Base-by-base conservation (phyloP, 371 early-diverging fungal genomes). In the Mortierella sp. region DNA sequence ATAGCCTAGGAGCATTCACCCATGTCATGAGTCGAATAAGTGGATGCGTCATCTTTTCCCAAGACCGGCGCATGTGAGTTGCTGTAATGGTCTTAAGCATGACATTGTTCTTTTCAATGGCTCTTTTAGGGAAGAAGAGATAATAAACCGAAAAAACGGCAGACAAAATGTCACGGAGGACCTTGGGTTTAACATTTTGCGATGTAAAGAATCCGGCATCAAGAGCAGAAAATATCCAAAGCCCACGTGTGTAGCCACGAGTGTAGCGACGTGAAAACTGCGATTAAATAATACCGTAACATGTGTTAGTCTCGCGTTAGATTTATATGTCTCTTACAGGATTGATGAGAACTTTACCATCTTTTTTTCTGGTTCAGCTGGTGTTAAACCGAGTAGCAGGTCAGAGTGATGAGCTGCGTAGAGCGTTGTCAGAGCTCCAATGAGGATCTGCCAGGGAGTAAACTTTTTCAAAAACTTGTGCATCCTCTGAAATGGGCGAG, bases 191-290 rank as follows among this genome's bases (percentile, higher is more conserved):
- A 29, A 97, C 85, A 37, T 87, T 79, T 93, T 96, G 95, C 12
- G 96, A 96, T 2, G 97, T 96, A 76, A 96, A 92, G 81, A 97
- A 98, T 0, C 98, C 99, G 3, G 98, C 99, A 76, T 98, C 98
- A 31, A 97, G 82, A 2, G 96, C 95, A 8, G 95, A 95, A 69
- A 96, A 74, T 45, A 98, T 87, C 94, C 96, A 97, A 1, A 97
- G 92, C 2, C 96, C 96, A 26, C 99, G 91, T 75, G 94, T 98
- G 83, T 93, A 98, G 81, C 91, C 95, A 10, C 93, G 90, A 51
- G 92, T 95, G 87, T 98, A 98, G 89, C 96, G 88, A 59, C 70
- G 72, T 60, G 79, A 78, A 68, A 72, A 73, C 78, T 78, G 56
- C 28, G 26, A 7, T 32, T 13, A 35, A 53, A 43, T 31, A 1